phyloP scores from a whole-genome alignment of 2,329 filamentous ascomycete species.

The Lachnellula suecica region DNA sequence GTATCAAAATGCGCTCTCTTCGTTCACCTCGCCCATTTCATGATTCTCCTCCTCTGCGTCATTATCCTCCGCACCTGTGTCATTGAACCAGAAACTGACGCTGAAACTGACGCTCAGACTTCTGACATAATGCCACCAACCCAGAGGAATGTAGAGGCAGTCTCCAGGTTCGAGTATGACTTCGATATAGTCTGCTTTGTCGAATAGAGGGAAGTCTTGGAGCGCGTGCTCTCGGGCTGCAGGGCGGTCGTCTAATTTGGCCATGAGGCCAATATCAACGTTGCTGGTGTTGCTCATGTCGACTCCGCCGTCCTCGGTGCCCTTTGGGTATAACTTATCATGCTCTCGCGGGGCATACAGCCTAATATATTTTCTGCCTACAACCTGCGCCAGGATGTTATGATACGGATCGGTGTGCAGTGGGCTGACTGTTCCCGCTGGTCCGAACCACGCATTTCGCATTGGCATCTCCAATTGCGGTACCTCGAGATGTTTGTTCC shows the following conservation, averaged over 20 bases:
- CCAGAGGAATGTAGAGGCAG: slow-evolving; percentile 82
- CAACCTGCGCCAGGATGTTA: slow-evolving; percentile 86
- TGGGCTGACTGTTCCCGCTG: slow-evolving; percentile 82
- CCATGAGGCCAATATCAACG: slow-evolving; percentile 71
- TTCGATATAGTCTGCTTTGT: slow-evolving; percentile 52
- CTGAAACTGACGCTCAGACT: slow-evolving; percentile 86
- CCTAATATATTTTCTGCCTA: slow-evolving; percentile 88
- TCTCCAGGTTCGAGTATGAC: slow-evolving; percentile 79
- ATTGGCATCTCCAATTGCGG: slow-evolving; percentile 57
- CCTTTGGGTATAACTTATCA: slow-evolving; percentile 57
- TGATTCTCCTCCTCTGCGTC: too few species aligned
- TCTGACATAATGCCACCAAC: slow-evolving; percentile 98
- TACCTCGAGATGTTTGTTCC: slow-evolving; percentile 37
- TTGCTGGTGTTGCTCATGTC: slow-evolving; percentile 91
- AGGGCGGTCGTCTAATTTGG: slow-evolving; percentile 53
- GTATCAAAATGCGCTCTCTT: too few species aligned
- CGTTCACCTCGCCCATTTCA: too few species aligned
- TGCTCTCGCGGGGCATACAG: slow-evolving; percentile 73
- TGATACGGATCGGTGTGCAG: slow-evolving; percentile 93
- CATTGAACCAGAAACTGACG: slow-evolving; percentile 95
- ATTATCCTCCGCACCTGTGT: background rate
- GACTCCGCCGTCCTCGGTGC: slow-evolving; percentile 63
- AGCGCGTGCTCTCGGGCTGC: slow-evolving; percentile 12
- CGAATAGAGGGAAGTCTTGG: slow-evolving; percentile 23
- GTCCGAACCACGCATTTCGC: slow-evolving; percentile 92